These are phyloP conservation scores for Melaleuca quinquenervia DNA, from an alignment of 345 rosid genomes.

Conservation along the genomic window DNA sequence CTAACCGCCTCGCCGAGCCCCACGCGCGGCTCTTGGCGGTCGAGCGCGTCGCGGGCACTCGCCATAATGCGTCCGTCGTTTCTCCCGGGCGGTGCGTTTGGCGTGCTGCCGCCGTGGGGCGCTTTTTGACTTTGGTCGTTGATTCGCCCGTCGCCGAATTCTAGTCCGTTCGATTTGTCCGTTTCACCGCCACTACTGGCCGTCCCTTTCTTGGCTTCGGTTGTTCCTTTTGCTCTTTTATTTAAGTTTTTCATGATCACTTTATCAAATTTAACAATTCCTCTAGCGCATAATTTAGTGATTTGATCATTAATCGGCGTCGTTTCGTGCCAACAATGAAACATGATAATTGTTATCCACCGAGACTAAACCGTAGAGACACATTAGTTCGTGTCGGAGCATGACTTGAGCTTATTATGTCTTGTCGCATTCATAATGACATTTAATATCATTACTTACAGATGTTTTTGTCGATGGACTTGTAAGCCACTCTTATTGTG, in stretches of 20 bases:
- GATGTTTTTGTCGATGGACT: rapidly evolving
- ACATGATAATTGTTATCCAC: not conserved
- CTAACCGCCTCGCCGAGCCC: not conserved
- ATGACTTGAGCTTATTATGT: rapidly evolving
- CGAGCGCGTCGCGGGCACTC: not conserved
- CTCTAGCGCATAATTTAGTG: not conserved
- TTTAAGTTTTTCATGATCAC: not conserved
- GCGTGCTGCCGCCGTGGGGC: not conserved
- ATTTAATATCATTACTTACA: not conserved
- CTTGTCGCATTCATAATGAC: not conserved
- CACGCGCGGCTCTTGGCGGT: not conserved
- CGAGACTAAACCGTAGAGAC: not conserved
- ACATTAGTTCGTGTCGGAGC: not conserved
- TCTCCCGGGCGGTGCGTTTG: not conserved
- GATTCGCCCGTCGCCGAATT: not conserved
- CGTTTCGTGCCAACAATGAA: not conserved
- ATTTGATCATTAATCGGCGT: not conserved
- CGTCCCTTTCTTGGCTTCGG: not conserved
- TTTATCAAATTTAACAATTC: not conserved
- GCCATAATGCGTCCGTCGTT: not conserved
- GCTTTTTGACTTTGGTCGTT: not conserved
- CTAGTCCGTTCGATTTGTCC: not conserved
- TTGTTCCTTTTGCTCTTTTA: not conserved
- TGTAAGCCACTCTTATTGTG: not conserved
- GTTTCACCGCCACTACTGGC: not conserved